Conservation (phyloP, 2,329 filamentous ascomycete species). For the Arthroderma sp. region DNA sequence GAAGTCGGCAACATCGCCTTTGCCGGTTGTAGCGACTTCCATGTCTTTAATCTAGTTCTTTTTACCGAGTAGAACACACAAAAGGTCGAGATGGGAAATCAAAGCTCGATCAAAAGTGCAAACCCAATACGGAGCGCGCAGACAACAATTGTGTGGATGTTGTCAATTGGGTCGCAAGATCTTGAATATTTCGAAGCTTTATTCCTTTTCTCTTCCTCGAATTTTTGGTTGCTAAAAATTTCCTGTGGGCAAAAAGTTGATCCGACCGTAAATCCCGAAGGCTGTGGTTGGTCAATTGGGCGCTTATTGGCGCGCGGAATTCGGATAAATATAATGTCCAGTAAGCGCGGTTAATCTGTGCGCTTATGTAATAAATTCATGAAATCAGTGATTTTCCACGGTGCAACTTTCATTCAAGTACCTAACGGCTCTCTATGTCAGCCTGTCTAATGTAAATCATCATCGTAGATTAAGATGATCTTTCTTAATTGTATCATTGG, state of each 20-base stretch:
- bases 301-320: neutral
- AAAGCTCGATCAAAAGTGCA: neutral
- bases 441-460: too few relatives aligned
- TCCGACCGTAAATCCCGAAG: neutral
- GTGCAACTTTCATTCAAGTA: too few relatives aligned
- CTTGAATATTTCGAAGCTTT: slow-evolving; percentile 10
- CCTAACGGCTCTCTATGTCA: too few relatives aligned
- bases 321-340: neutral
- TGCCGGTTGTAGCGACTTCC: slow-evolving; percentile 40
- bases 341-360: neutral
- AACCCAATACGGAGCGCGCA: neutral
- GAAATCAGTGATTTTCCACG: too few relatives aligned
- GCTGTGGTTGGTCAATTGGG: neutral
- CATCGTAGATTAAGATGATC: too few relatives aligned
- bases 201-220: neutral
- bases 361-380: too few relatives aligned
- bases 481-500: too few relatives aligned
- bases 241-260: slow-evolving; percentile 5
- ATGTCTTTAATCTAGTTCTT: slow-evolving; percentile 13
- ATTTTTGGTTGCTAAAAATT: slow-evolving; percentile 3
- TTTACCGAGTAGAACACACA: neutral
- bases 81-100: neutral
- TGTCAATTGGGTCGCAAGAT: slow-evolving; percentile 2
- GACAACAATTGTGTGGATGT: neutral
- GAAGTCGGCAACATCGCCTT: slow-evolving; percentile 55